Base-by-base conservation (phyloP, 305 asterid species). In the Fraxinus angustifolia region DNA sequence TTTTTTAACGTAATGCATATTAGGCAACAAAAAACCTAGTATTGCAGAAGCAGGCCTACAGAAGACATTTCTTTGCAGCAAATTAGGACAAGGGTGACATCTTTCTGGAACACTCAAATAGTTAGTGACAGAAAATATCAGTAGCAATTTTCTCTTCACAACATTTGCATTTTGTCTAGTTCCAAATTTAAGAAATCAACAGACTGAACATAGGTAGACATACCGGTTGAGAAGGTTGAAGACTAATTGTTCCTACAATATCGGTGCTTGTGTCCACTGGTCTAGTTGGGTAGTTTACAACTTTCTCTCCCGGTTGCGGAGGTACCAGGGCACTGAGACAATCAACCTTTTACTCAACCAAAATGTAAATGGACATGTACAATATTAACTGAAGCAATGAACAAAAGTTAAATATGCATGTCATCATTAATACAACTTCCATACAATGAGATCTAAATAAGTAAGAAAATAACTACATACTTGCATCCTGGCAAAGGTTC, bases 401-500 rank as follows among this genome's bases (percentile, higher is more conserved):
- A 80, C 8, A 10, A 35, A 75, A 28, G 30, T 40, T 67, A 10
- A 40, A 40, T 40, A 40, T 40, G 48, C 48, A 38, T 34, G 30
- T 31, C 10, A 40, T 45, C 50, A n/a, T 14, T 83, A 68, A 36
- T 28, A 53, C 17, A 21, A 79, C 65, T 67, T 70, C 42, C 31
- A 65, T 48, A 38, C 14, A 7, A 12, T 68, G 75, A 60, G 76
- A 65, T 77, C 75, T 7, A 34, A 58, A 33, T 26, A 71, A 79
- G 50, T 3, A 60, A 83, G 80, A 76, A 78, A 21, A 77, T 21
- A 17, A 67, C 16, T 73, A 82, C 99, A 79, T 91, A 95, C 98
- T 95, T 93, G 91, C 96, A 92, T 60, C 98, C 98, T 21, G 98
- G 96, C 77, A 91, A 86, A 87, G 98, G 97, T 79, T 95, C 99